These are phyloP conservation scores for Leonotis leonurus DNA, from an alignment of 257 asterid genomes.

Conservation along the genomic window DNA sequence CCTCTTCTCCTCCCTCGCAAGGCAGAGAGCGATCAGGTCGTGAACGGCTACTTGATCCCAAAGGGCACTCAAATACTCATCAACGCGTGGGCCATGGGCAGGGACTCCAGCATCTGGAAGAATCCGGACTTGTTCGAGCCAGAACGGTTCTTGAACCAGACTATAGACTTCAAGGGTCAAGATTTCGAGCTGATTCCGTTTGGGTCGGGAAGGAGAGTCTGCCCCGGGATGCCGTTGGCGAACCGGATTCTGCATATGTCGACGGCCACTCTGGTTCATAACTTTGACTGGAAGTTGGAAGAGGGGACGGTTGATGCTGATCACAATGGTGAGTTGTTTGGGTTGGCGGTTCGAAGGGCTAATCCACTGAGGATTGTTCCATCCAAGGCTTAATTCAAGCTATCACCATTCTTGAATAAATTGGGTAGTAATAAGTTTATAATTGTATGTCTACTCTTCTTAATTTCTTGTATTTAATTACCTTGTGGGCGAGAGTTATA, in stretches of 20 bases:
- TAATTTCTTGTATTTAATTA: too few species aligned
- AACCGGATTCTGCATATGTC: slow-evolving; percentile 19
- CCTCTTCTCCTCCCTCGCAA: slow-evolving; percentile 5
- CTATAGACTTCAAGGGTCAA: slow-evolving; percentile 12
- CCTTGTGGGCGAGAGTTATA: too few species aligned
- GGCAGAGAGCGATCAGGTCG: neutral
- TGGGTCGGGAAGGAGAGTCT: slow-evolving; percentile 29
- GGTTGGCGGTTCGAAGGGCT: neutral
- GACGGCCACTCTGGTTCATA: slow-evolving; percentile 22
- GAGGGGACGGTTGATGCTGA: neutral
- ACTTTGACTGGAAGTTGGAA: slow-evolving; percentile 27
- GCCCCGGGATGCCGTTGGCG: slow-evolving; percentile 25
- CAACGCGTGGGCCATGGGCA: slow-evolving; percentile 14
- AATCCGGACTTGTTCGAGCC: slow-evolving; percentile 11
- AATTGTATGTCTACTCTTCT: too few species aligned
- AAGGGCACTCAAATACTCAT: neutral
- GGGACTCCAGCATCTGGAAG: slow-evolving; percentile 16
- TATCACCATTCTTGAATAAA: neutral
- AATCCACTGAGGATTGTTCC: neutral
- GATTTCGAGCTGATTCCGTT: slow-evolving; percentile 28
- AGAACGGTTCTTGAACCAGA: neutral
- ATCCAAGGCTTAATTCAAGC: neutral
- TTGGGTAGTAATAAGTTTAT: too few species aligned
- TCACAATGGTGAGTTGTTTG: neutral
- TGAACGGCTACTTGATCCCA: slow-evolving; percentile 22